phyloP scores from a whole-genome alignment of 495 filamentous ascomycete species.

The Penicillium longicatenatum region DNA sequence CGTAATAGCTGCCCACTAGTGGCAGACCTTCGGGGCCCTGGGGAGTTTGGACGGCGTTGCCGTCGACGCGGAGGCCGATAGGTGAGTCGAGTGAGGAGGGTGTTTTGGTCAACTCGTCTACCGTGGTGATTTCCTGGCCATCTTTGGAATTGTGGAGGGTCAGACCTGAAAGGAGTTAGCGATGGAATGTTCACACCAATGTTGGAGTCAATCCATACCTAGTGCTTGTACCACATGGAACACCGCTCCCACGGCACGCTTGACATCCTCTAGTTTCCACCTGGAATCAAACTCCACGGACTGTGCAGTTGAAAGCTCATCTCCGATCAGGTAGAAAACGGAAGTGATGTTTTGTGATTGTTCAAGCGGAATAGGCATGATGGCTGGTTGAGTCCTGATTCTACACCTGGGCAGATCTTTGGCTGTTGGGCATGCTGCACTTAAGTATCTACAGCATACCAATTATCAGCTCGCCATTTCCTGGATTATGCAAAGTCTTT shows the following conservation, averaged over 20 bases:
- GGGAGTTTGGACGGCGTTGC: conserved; percentile 21
- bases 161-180: not conserved
- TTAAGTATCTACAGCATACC: not conserved
- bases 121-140: not conserved
- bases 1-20: conserved; percentile 52
- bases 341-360: not conserved
- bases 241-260: conserved; percentile 23
- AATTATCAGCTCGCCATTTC: not conserved
- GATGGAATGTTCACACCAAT: not conserved
- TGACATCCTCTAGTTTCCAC: conserved; percentile 30
- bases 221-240: conserved; percentile 25
- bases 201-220: conserved; percentile 11
- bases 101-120: conserved; percentile 40
- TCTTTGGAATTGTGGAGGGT: not conserved
- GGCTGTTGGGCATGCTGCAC: not conserved
- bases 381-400: not conserved
- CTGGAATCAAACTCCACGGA: conserved; percentile 19
- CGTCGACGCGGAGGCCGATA: not conserved
- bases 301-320: conserved; percentile 15
- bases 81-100: conserved; percentile 26
- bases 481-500: not conserved
- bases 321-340: not conserved
- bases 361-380: not conserved
- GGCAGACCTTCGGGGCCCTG: conserved; percentile 52
- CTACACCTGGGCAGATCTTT: not conserved